These are phyloP conservation scores for Trichoderma brevicompactum DNA, from an alignment of 2,329 filamentous ascomycete genomes.

Conservation along the genomic window DNA sequence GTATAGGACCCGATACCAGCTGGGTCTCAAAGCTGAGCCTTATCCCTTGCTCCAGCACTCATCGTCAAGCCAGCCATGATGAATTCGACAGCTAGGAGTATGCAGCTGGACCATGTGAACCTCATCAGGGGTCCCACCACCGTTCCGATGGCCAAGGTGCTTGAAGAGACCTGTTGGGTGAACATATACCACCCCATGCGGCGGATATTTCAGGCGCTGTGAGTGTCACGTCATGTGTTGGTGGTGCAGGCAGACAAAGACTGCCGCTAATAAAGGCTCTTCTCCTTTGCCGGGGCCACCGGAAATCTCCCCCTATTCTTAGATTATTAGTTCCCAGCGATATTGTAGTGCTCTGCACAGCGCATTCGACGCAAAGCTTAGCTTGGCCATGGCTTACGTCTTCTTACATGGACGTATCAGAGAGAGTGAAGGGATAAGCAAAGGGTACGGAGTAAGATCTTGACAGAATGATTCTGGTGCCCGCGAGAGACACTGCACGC, in stretches of 20 bases:
- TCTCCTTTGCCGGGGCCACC: constrained; percentile 19
- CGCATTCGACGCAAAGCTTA: constrained; percentile 10
- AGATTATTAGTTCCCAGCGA: not conserved
- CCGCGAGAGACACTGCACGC: constrained; percentile 15
- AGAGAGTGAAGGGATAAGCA: constrained; percentile 14
- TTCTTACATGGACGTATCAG: constrained; percentile 11
- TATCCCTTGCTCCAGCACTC: not conserved
- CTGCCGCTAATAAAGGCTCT: not conserved
- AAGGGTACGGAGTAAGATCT: constrained; percentile 21
- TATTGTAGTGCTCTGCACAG: not conserved
- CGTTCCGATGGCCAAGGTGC: constrained; percentile 3
- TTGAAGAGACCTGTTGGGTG: not conserved
- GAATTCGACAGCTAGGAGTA: not conserved
- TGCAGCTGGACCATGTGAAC: not conserved
- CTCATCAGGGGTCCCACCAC: not conserved
- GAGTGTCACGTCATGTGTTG: constrained; percentile 23
- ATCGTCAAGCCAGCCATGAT: not conserved
- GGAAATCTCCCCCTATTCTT: not conserved
- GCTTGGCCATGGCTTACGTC: constrained; percentile 13
- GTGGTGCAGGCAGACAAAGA: constrained; percentile 1
- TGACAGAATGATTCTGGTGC: constrained; percentile 22
- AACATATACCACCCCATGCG: not conserved
- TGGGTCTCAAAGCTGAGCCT: not conserved
- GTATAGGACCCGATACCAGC: not conserved
- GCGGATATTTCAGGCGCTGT: not conserved